Evolutionary conservation across 2,329 filamentous ascomycete species (phyloP), one percentile per base, ranked within the genome.

Genomic region (Colletotrichum gigasporum): DNA sequence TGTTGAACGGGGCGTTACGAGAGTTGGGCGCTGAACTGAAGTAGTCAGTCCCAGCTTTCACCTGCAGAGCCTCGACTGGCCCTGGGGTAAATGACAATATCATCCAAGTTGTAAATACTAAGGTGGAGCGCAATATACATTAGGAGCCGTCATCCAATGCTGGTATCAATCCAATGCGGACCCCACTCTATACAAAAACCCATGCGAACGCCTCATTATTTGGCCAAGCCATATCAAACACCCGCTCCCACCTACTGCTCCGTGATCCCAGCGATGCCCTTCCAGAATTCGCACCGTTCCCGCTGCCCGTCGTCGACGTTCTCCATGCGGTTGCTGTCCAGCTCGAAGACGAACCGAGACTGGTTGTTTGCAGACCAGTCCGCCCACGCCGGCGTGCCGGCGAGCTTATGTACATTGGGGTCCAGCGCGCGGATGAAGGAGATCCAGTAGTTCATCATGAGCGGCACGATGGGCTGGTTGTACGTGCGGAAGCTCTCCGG

Each of bases 391-490:
- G 82, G 81, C 3, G 80, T 72, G 1, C 69, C 74, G 0, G 60
- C 26, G 18, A 71, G 67, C 52, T 75, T 71, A 42, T 77, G 64
- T 8, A 67, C 39, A 57, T 83, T 84, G 1, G 84, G 84, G 62
- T 85, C 75, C 32, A 83, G 71, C 10, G 71, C 69, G 22, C 75
- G 73, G 18, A 83, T 80, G 67, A 86, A 86, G 16, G 81, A 82
- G 44, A 84, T 74, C 71, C 78, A 84, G 69, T 86, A 86, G 48
- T 74, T 74, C 80, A 83, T 83, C 16, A 83, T 74, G 11, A 84
- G 64, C 5, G 79, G 77, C 2, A 85, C 78, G 2, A 85, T 74
- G 3, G 71, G 71, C 3, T 77, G 76, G 69, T 85, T 84, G 68
- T 79, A 80, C 12, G 78, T 76, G 39, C 70, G 73, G 68, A 83